phyloP scores from a whole-genome alignment of 2,329 filamentous ascomycete species.

The Fusarium begoniae region DNA sequence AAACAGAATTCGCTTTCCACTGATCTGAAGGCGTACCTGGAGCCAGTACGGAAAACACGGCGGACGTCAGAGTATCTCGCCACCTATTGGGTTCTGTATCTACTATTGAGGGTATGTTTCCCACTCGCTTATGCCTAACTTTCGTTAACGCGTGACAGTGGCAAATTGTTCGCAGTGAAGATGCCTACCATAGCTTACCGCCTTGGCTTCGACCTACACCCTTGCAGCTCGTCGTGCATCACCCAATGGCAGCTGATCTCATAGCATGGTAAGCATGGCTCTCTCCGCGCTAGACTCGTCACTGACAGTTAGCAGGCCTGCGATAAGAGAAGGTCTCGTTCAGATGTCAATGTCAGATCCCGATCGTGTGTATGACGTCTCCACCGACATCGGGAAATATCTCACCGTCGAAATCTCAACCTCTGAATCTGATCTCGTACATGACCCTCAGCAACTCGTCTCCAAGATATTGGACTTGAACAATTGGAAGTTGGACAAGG shows the following conservation, averaged over 20 bases:
- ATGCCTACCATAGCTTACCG: background rate
- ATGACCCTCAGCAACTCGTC: background rate
- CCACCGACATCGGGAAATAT: background rate
- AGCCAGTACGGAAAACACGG: background rate
- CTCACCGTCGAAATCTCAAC: background rate
- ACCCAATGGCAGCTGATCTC: conserved; percentile 7
- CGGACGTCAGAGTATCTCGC: conserved; percentile 1
- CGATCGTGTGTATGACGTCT: background rate
- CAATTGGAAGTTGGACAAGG: conserved; percentile 7
- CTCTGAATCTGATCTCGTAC: background rate
- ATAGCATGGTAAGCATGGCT: background rate
- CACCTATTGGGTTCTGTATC: background rate
- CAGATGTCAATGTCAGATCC: conserved; percentile 8
- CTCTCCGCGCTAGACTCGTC: background rate
- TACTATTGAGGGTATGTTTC: background rate
- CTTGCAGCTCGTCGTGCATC: background rate
- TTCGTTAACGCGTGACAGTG: background rate
- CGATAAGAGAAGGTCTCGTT: conserved; percentile 4
- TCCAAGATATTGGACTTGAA: background rate
- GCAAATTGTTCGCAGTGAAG: conserved; percentile 3
- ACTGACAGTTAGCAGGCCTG: background rate
- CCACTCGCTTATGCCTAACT: accelerated
- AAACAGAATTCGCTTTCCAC: background rate
- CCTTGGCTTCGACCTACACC: conserved; percentile 12
- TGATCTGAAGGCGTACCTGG: background rate